Percentiles rank a stretch among this genome's conserved stretches.
Evolutionary conservation across 2,329 filamentous ascomycete species (phyloP).

Genomic region (Stachybotrys echinatus): DNA sequence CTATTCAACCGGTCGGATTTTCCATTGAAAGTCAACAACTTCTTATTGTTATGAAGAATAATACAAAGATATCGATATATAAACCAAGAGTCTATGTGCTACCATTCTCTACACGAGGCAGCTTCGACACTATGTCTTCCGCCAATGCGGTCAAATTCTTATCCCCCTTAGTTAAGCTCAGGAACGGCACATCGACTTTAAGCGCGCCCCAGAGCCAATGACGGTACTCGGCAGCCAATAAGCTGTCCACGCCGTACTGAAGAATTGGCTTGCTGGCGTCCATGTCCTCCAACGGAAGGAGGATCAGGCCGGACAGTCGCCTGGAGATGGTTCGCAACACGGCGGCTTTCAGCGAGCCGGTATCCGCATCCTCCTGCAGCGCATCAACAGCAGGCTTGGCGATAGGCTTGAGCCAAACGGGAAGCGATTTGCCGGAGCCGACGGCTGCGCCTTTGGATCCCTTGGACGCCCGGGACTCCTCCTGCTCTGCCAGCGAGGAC

Average conservation of each 20-base stretch:
- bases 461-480: too few species aligned
- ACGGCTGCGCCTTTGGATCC: too few species aligned
- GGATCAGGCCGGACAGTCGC: constrained; percentile 13
- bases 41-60: too few species aligned
- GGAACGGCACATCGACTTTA: constrained; percentile 26
- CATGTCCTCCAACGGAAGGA: constrained; percentile 18
- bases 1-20: too few species aligned
- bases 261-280: constrained; percentile 17
- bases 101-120: too few species aligned
- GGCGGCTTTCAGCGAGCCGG: constrained; percentile 3
- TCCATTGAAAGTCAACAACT: too few species aligned
- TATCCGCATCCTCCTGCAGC: not conserved
- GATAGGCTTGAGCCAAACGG: too few species aligned
- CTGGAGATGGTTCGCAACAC: constrained; percentile 6
- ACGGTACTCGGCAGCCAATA: constrained; percentile 33
- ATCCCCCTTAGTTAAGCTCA: constrained; percentile 1
- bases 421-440: too few species aligned
- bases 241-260: constrained; percentile 32
- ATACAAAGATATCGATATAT: too few species aligned
- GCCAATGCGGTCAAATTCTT: not conserved
- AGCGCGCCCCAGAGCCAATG: constrained; percentile 26
- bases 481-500: constrained; percentile 1
- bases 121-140: too few species aligned
- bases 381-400: too few species aligned
- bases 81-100: too few species aligned